phyloP scores from a whole-genome alignment of 345 rosid genomes.

The Syzygium oleosum region DNA sequence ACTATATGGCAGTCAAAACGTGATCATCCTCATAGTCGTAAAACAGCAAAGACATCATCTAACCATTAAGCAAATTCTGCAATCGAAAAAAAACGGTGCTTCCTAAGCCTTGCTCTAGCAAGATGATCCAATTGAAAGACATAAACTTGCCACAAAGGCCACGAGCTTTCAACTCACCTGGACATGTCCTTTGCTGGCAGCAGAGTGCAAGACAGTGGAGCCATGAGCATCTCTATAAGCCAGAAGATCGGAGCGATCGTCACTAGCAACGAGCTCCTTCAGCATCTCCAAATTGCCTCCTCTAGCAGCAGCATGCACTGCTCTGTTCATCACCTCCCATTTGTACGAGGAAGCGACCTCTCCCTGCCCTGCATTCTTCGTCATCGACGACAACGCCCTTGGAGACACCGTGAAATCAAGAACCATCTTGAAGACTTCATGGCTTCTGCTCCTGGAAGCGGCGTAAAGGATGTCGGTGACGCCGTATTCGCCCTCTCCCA shows the following conservation, averaged over 20 bases:
- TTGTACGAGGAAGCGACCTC: conserved; percentile 56
- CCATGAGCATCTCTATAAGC: conserved; percentile 66
- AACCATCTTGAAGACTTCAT: conserved; percentile 50
- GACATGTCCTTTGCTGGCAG: conserved; percentile 76
- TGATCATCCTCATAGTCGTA: not conserved
- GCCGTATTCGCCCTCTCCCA: conserved; percentile 95
- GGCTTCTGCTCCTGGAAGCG: conserved; percentile 71
- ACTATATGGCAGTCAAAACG: not conserved
- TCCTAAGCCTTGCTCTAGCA: not conserved
- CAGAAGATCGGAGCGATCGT: conserved; percentile 37
- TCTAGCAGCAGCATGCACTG: conserved; percentile 84
- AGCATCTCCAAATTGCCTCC: conserved; percentile 60
- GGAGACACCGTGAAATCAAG: conserved; percentile 66
- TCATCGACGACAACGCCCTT: conserved; percentile 49
- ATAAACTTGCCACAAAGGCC: not conserved
- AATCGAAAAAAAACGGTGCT: not conserved
- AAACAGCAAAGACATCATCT: not conserved
- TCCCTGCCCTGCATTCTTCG: conserved; percentile 33
- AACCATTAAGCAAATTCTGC: not conserved
- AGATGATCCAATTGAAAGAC: not conserved
- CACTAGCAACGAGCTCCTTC: conserved; percentile 36
- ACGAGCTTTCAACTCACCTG: conserved; percentile 29
- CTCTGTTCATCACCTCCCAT: conserved; percentile 78
- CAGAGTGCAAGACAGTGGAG: conserved; percentile 86
- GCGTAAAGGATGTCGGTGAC: conserved; percentile 84